phyloP scores from a whole-genome alignment of 2,329 filamentous ascomycete species.

The Fusarium armeniacum region DNA sequence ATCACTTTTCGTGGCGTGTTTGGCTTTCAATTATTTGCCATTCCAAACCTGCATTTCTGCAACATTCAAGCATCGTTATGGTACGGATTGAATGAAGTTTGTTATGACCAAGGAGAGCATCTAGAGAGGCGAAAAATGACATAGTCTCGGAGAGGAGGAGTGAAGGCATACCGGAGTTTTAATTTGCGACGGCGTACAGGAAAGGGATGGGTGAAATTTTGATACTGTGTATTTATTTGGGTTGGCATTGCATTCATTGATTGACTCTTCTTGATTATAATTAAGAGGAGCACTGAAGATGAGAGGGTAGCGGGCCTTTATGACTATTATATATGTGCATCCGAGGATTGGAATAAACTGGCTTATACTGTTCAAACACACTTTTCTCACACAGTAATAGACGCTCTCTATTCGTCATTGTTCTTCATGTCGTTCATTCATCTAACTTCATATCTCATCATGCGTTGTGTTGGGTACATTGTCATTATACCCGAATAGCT shows the following conservation, averaged over 20 bases:
- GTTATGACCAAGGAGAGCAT: conserved; percentile 26
- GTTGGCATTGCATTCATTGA: conserved; percentile 43
- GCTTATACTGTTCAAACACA: conserved; percentile 25
- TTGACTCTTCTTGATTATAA: conserved; percentile 31
- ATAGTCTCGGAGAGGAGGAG: conserved; percentile 28
- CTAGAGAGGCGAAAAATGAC: conserved; percentile 20
- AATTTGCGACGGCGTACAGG: conserved; percentile 47
- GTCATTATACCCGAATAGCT: conserved; percentile 52
- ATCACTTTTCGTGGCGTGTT: conserved; percentile 33
- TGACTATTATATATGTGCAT: conserved; percentile 44
- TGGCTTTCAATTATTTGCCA: conserved; percentile 29
- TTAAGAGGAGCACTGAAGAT: conserved; percentile 23
- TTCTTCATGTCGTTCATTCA: neutral
- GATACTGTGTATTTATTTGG: conserved; percentile 42
- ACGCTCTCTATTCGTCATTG: neutral
- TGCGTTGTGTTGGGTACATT: neutral
- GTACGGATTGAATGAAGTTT: conserved; percentile 34
- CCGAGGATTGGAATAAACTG: conserved; percentile 45
- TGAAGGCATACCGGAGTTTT: conserved; percentile 37
- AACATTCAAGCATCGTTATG: conserved; percentile 40
- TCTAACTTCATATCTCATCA: neutral
- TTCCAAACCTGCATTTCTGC: conserved; percentile 35
- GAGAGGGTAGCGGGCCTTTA: conserved; percentile 40
- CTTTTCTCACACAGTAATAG: neutral
- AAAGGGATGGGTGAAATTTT: conserved; percentile 33